Base-by-base conservation (phyloP, 352 stramenopile species). In the Phytopythium litorale region DNA sequence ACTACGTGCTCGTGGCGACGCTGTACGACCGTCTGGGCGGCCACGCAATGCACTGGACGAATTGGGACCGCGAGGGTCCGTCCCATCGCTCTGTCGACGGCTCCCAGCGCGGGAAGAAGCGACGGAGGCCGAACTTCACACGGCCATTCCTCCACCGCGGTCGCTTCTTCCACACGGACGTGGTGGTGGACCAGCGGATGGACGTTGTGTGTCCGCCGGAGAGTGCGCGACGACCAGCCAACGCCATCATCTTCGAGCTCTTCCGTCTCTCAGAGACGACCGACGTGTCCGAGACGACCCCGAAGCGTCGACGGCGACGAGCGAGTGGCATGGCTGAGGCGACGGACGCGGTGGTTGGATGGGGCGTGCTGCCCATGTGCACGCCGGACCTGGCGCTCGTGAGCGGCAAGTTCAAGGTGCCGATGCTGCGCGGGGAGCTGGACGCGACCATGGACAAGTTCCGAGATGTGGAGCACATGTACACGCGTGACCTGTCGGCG, bases 11-110 rank as follows among this genome's bases (percentile, higher is more conserved):
- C 30, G 68, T 98, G 3, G 73, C 74, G 21, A 97, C 87, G 16
- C 74, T 97, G 60, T 95, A 93, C 51, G 88, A 97, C 61, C 75
- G 85, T 2, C 70, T 98, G 4, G 88, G 88, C 11, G 91, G 91
- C 2, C 72, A 89, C 40, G 76, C 81, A 19, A 66, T 97, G 38
- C 72, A 87, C 33, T 97, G 86, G 86, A 89, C 70, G 30, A 76
- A 78, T 19, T 87, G 72, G 76, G 79, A 87, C n/a, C 71, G 64
- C 8, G 75, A 88, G 63, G 56, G 35, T 1, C 71, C 35, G 37
- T 56, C 51, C 51, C 15, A 58, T 56, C 15, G 58, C 30, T 58
- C 53, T 46, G 18, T 21, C 25, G 25, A 30, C 1, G 25, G 35
- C 32, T 45, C 40, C 51, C 55, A 63, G 15, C 33, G 12, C 46